These are phyloP conservation scores for Waitea zeae DNA, from an alignment of 1,284 basidiomycete species.

Conservation along the genomic window DNA sequence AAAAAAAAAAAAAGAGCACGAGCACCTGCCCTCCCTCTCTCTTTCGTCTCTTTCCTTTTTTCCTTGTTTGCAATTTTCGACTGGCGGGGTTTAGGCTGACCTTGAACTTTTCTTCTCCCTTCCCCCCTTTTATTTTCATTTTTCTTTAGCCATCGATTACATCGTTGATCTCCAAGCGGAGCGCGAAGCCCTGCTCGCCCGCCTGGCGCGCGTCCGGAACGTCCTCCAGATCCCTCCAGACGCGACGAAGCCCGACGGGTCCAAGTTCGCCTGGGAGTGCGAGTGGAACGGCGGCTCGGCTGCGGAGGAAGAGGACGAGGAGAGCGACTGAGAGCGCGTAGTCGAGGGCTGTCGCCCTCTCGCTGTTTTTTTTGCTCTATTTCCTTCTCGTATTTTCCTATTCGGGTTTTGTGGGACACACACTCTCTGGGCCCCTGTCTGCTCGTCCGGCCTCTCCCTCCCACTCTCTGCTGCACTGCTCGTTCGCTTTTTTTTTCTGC, in stretches of 20 bases:
- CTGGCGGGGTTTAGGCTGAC: conserved; percentile 5
- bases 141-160: conserved; percentile 64
- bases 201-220: conserved; percentile 40
- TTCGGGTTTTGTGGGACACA: too few relatives aligned
- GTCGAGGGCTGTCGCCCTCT: too few relatives aligned
- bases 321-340: too few relatives aligned
- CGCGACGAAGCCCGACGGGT: conserved; percentile 20
- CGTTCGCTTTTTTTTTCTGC: too few relatives aligned
- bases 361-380: too few relatives aligned
- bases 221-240: conserved; percentile 39
- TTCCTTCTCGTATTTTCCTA: too few relatives aligned
- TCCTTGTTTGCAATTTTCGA: conserved; percentile 4
- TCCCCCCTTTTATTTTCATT: too few relatives aligned
- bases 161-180: conserved; percentile 45
- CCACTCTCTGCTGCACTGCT: too few relatives aligned
- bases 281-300: conserved; percentile 60
- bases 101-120: conserved; percentile 5
- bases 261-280: conserved; percentile 39
- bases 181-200: conserved; percentile 32
- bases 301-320: conserved; percentile 21
- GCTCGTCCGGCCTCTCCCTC: too few relatives aligned
- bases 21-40: too few relatives aligned
- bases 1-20: not conserved
- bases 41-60: too few relatives aligned
- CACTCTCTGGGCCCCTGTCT: too few relatives aligned